Evolutionary conservation across 495 filamentous ascomycete genomes (phyloP), one percentile per base, ranked within the genome.

Genomic region (Talaromyces wortmannii): DNA sequence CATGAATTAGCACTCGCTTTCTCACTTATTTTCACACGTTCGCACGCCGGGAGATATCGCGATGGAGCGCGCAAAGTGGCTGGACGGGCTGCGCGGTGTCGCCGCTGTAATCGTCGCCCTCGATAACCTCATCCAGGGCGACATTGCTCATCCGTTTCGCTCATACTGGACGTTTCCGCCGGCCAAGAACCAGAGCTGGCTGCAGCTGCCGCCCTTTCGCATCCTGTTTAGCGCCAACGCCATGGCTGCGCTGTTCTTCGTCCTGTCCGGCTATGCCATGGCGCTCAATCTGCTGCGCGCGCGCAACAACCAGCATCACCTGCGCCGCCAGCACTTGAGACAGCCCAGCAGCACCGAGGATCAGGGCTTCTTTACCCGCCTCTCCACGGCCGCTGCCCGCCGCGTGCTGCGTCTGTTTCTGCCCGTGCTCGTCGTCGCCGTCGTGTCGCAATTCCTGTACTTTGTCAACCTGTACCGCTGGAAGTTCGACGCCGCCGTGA

Each of bases 1-100:
- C 23, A 23, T 23, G 23, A 23, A 23, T 23, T 23, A 23, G 23
- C 23, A 23, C 23, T 23, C 23, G 4, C 2, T 23, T 4, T 2
- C 23, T 23, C 23, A 23, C 23, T 4, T 4, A 23, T 2, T 23
- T 4, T 4, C 23, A 23, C 23, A 2, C 23, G 4, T 23, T 23
- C 23, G 23, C 23, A 23, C 23, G 23, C 23, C 23, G 23, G 23
- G 23, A 23, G 23, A 23, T 23, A 32, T 6, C 6, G 43, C 7
- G 23, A 66, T 64, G 63, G 57, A 59, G n/a, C 61, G 63, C 36
- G 59, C 57, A 7, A 55, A 45, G 45, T 66, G 63, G 63, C 57
- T 66, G 3, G 63, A 66, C 55, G 62, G 63, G 53, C 63, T 66
- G 11, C 63, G 63, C 11, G 63, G 63, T 42, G 55, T 66, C 18